phyloP scores from a whole-genome alignment of 306 rosid species.

The Sphenostylis stenocarpa region DNA sequence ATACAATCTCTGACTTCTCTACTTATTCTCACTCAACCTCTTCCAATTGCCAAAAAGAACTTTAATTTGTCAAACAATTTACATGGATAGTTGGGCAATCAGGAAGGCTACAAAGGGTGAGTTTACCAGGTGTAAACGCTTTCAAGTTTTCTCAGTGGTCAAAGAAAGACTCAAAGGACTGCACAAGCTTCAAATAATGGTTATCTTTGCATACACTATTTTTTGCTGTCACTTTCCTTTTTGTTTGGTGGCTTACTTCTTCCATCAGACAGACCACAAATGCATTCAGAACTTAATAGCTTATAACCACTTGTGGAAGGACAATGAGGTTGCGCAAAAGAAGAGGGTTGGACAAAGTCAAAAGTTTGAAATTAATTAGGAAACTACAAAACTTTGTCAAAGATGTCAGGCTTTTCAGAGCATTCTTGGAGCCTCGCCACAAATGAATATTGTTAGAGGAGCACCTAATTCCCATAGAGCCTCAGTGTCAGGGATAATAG shows the following conservation, averaged over 20 bases:
- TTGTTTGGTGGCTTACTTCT: constrained; percentile 41
- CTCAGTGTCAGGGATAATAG: neutral
- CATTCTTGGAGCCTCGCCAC: neutral
- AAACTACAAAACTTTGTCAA: constrained; percentile 32
- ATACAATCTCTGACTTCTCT: constrained; percentile 15
- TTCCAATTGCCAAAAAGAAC: constrained; percentile 25
- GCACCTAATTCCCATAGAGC: constrained; percentile 4
- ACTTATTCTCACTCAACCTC: constrained; percentile 15
- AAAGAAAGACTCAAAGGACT: constrained; percentile 19
- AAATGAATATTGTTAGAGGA: constrained; percentile 18
- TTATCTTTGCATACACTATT: constrained; percentile 22
- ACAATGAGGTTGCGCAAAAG: neutral
- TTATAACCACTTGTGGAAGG: constrained; percentile 18
- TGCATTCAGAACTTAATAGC: constrained; percentile 1
- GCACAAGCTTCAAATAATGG: constrained; percentile 34
- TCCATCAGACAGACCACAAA: constrained; percentile 29
- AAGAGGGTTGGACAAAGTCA: constrained; percentile 32
- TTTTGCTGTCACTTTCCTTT: constrained; percentile 37
- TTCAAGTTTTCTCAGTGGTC: constrained; percentile 6
- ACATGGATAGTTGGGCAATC: constrained; percentile 8
- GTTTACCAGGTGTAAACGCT: constrained; percentile 24
- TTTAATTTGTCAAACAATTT: constrained; percentile 37
- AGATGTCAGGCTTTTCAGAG: constrained; percentile 39
- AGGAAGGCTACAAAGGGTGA: constrained; percentile 22
- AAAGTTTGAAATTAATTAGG: constrained; percentile 32